Evolutionary conservation across 2,329 filamentous ascomycete genomes (phyloP).

Genomic region (Aspergillus novoparasiticus): DNA sequence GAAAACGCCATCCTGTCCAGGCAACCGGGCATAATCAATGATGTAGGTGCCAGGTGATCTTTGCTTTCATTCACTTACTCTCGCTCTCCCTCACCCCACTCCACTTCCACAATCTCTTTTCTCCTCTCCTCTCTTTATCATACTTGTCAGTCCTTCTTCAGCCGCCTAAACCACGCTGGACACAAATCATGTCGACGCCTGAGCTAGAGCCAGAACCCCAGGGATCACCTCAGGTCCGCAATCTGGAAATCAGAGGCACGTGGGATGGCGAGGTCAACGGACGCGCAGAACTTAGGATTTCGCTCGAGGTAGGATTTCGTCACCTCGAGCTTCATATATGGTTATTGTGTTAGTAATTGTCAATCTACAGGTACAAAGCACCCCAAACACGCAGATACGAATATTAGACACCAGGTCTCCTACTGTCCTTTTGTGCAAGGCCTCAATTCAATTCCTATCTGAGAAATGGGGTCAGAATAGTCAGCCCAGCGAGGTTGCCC

Average conservation of each 20-base stretch:
- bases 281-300: conserved; percentile 28
- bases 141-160: not conserved
- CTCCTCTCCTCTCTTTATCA: not conserved
- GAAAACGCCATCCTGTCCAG: not conserved
- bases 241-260: conserved; percentile 33
- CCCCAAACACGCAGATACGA: conserved; percentile 24
- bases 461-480: conserved; percentile 5
- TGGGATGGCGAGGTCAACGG: conserved; percentile 33
- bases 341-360: not conserved
- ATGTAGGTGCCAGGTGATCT: not conserved
- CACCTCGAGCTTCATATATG: not conserved
- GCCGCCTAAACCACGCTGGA: not conserved
- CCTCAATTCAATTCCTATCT: conserved; percentile 14
- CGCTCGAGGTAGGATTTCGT: conserved; percentile 32
- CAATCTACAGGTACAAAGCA: conserved; percentile 25
- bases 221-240: conserved; percentile 23
- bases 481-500: conserved; percentile 7
- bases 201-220: not conserved
- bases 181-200: not conserved
- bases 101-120: not conserved
- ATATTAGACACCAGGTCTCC: conserved; percentile 24
- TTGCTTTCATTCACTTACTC: not conserved
- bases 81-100: conserved; percentile 1
- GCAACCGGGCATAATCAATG: too few species aligned
- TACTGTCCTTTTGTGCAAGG: conserved; percentile 14